Base-by-base conservation (phyloP, 2,329 filamentous ascomycete genomes). In the Claviceps cyperi region DNA sequence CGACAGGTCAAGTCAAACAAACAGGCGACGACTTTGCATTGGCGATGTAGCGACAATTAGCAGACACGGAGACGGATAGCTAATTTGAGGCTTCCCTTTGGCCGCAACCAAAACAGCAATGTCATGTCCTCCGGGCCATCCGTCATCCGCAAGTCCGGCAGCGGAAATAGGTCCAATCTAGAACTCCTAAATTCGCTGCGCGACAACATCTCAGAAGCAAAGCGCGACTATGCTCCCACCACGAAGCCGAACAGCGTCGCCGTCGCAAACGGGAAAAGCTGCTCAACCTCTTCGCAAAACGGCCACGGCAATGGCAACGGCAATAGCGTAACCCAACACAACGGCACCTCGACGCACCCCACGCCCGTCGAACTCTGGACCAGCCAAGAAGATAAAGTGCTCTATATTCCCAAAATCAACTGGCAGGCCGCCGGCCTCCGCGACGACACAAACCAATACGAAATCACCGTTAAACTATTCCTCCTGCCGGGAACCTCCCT, bases 381-480 rank as follows among this genome's bases (percentile, higher is more conserved):
- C 0, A 76, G 76, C 52, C 70, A 70, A 48, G 73, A 80, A 44
- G 74, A 70, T 40, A 71, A 72, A 46, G 74, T 74, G 5, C 74
- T 91, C 44, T 91, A 84, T 62, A 77, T 96, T 40, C 91, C 91
- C 45, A 77, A 83, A 40, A 80, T 91, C 62, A 80, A 88, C 64
- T 86, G 84, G 73, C 72, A 78, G 13, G 69, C 77, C 32, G 80
- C 79, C 4, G 84, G 84, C 0, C 72, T 98, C 44, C 74, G 80
- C 35, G 92, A 98, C 62, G 89, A 94, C 57, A 74, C 84, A 24
- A 74, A 77, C 52, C 82, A 89, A 57, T 98, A 98, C 70, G 89
- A 96, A 62, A 89, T 96, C 60, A 96, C 91, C 0, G 83, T 92
- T 53, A 98, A 98, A 69, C 70, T 98, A 21, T 98, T 98, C 72